Conservation (phyloP, 352 stramenopile species). For the Phytophthora sp. region DNA sequence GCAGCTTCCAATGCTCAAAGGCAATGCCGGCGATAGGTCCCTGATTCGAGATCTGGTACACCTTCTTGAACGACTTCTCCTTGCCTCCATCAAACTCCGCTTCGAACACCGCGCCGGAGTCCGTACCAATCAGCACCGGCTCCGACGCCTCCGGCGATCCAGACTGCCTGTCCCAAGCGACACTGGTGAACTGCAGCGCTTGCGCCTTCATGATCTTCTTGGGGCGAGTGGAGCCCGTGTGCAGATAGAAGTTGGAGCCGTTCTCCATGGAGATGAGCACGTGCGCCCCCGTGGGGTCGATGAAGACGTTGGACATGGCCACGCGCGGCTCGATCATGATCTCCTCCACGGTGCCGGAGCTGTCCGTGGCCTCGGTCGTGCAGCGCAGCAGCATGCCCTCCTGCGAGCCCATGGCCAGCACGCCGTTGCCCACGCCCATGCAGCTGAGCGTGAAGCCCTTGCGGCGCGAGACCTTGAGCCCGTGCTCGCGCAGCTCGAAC, state of each 20-base stretch:
- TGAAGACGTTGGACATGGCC: constrained; percentile 80
- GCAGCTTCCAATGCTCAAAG: constrained; percentile 81
- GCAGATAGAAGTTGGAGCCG: constrained; percentile 88
- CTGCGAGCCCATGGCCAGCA: constrained; percentile 84
- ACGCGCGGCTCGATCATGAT: constrained; percentile 91
- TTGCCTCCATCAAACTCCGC: constrained; percentile 86
- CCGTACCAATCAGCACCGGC: constrained; percentile 80
- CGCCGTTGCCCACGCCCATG: constrained; percentile 80
- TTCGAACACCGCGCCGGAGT: constrained; percentile 81
- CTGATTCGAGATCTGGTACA: constrained; percentile 91
- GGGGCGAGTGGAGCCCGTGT: constrained; percentile 71
- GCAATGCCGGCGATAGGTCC: constrained; percentile 79
- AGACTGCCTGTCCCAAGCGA: constrained; percentile 86
- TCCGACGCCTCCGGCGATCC: constrained; percentile 65
- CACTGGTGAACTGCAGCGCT: constrained; percentile 72
- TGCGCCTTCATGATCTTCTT: constrained; percentile 90
- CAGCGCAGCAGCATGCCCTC: constrained; percentile 85
- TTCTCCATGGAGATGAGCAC: constrained; percentile 90
- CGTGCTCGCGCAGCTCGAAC: constrained; percentile 89
- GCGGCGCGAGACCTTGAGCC: constrained; percentile 81
- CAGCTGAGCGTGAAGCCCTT: constrained; percentile 87
- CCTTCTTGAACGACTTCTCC: constrained; percentile 86
- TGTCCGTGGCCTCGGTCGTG: constrained; percentile 81
- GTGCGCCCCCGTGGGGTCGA: constrained; percentile 84
- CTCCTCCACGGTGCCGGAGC: constrained; percentile 72